Conservation (phyloP, 1,284 basidiomycete species). For the Boletus hoseneyae region DNA sequence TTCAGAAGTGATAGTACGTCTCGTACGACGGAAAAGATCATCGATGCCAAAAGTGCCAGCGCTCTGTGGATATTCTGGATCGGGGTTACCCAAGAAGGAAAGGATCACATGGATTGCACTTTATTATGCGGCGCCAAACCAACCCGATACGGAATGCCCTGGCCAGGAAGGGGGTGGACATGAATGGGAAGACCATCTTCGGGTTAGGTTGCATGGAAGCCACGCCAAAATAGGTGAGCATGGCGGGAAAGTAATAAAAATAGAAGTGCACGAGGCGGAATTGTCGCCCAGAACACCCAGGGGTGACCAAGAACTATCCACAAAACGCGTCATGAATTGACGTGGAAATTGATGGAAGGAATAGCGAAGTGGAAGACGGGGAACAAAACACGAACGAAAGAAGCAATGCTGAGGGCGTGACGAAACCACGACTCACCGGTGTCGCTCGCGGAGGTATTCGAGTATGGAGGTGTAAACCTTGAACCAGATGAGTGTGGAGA, state of each 20-base stretch:
- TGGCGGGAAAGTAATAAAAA: not conserved
- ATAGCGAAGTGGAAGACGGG: not conserved
- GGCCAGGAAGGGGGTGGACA: not conserved
- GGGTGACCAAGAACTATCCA: not conserved
- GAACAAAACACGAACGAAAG: not conserved
- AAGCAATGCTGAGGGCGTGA: not conserved
- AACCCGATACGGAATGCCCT: not conserved
- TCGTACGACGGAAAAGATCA: not conserved
- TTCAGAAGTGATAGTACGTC: conserved; percentile 1
- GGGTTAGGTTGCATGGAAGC: not conserved
- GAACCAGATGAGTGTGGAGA: conserved; percentile 23
- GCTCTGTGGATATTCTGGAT: too few species aligned
- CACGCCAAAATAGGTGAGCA: not conserved
- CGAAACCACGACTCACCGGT: conserved; percentile 22
- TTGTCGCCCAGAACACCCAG: not conserved
- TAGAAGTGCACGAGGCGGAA: conserved; percentile 4
- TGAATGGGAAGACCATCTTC: not conserved
- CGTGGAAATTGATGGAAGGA: not conserved
- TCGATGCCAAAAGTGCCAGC: too few species aligned
- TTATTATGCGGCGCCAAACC: not conserved
- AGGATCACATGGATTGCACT: conserved; percentile 1
- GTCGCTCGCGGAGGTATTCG: conserved; percentile 28
- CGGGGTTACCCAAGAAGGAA: not conserved
- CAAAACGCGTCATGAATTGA: not conserved
- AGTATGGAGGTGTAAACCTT: conserved; percentile 25